Evolutionary conservation across 148 eudicot species (phyloP).

Genomic region (Chenopodium suecicum): DNA sequence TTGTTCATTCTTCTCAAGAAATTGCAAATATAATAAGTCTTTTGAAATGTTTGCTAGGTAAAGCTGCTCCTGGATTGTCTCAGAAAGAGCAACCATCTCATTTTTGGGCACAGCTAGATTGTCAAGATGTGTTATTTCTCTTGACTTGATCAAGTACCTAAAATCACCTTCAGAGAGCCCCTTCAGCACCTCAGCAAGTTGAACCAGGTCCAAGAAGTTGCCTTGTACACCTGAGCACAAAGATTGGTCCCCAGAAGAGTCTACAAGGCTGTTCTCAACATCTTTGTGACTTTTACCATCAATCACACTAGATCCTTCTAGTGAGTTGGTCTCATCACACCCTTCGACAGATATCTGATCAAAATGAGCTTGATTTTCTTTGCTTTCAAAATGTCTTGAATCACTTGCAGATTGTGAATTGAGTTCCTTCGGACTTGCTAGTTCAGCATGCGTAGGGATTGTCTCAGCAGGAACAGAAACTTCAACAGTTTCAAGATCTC

Average conservation of each 20-base stretch:
- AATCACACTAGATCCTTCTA: slow-evolving; percentile 14
- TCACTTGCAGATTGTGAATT: slow-evolving; percentile 10
- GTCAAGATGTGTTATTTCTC: slow-evolving; percentile 29
- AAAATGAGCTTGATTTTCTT: slow-evolving; percentile 25
- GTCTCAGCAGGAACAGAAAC: slow-evolving; percentile 26
- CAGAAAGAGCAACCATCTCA: slow-evolving; percentile 31
- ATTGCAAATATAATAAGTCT: slow-evolving; percentile 49
- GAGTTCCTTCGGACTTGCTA: slow-evolving; percentile 11
- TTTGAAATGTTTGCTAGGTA: slow-evolving; percentile 53
- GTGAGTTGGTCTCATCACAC: neutral
- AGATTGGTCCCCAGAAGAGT: slow-evolving; percentile 11
- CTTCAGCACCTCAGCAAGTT: slow-evolving; percentile 53
- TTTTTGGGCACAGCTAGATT: slow-evolving; percentile 20
- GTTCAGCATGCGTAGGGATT: slow-evolving; percentile 14
- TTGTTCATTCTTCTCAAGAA: slow-evolving; percentile 41
- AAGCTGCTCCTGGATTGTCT: slow-evolving; percentile 60
- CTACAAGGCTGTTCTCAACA: slow-evolving; percentile 21
- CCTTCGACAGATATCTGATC: slow-evolving; percentile 19
- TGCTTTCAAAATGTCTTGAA: slow-evolving; percentile 11
- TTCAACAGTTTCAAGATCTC: slow-evolving; percentile 23
- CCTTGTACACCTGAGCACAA: slow-evolving; percentile 32
- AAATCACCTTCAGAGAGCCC: slow-evolving; percentile 57
- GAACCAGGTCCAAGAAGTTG: slow-evolving; percentile 38
- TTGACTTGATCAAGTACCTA: slow-evolving; percentile 46
- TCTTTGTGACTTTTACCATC: slow-evolving; percentile 8